phyloP scores from a whole-genome alignment of 2,329 filamentous ascomycete species.

The Chalaropsis ovoidea region DNA sequence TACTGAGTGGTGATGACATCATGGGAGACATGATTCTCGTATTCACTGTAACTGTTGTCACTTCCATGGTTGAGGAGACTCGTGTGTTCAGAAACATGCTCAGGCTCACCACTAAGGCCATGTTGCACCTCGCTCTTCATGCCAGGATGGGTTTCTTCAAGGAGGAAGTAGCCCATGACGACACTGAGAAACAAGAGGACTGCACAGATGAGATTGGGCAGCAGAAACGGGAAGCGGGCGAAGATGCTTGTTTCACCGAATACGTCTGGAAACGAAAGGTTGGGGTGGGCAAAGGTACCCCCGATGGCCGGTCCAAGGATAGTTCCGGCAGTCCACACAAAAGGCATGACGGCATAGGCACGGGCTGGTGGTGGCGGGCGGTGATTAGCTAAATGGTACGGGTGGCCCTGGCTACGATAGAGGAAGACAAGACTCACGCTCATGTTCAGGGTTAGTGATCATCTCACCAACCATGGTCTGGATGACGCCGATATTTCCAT shows the following conservation, averaged over 20 bases:
- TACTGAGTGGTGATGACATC: background rate
- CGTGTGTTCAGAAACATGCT: constrained; percentile 50
- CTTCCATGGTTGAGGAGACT: constrained; percentile 62
- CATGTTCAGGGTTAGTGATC: constrained; percentile 72
- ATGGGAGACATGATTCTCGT: constrained; percentile 44
- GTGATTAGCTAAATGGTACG: constrained; percentile 5
- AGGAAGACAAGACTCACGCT: constrained; percentile 49
- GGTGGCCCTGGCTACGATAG: background rate
- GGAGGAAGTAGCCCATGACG: constrained; percentile 63
- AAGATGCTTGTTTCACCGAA: constrained; percentile 64
- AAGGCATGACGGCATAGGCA: constrained; percentile 87
- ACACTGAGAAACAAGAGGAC: constrained; percentile 67
- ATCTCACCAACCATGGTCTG: constrained; percentile 91
- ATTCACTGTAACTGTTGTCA: constrained; percentile 35
- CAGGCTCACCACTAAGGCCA: constrained; percentile 31
- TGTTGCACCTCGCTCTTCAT: constrained; percentile 47
- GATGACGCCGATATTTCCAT: constrained; percentile 84
- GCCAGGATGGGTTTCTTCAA: constrained; percentile 84
- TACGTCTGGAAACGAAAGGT: constrained; percentile 57
- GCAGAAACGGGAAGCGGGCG: constrained; percentile 68
- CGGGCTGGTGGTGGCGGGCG: constrained; percentile 43
- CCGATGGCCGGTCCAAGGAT: constrained; percentile 84
- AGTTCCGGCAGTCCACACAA: constrained; percentile 84
- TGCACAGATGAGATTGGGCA: constrained; percentile 82
- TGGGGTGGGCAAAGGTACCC: constrained; percentile 72